Conservation (phyloP, 1,284 basidiomycete genomes). For the Malassezia cuniculi region DNA sequence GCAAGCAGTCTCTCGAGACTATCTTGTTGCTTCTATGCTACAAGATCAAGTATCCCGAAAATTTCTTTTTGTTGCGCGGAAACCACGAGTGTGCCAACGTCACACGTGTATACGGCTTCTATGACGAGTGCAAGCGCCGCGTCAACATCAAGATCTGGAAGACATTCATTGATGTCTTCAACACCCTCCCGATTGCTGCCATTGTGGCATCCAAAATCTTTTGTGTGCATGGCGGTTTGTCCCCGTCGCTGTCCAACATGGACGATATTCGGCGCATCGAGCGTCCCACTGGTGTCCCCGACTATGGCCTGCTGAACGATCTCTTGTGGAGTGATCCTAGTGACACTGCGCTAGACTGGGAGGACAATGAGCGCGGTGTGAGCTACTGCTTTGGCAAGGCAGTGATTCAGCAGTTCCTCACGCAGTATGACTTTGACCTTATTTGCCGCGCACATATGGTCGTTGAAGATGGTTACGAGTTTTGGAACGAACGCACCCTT, state of each 20-base stretch:
- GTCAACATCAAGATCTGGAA: slow-evolving; percentile 99
- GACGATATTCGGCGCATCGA: slow-evolving; percentile 98
- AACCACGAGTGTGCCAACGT: slow-evolving; percentile 99
- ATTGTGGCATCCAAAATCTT: slow-evolving; percentile 99
- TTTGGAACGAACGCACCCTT: slow-evolving; percentile 96
- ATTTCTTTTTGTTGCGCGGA: slow-evolving; percentile 93
- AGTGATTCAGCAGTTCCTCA: slow-evolving; percentile 89
- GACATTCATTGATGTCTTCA: slow-evolving; percentile 99
- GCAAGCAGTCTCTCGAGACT: slow-evolving; percentile 95
- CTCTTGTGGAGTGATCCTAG: slow-evolving; percentile 96
- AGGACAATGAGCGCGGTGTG: slow-evolving; percentile 98
- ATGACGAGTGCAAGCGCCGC: slow-evolving; percentile 98
- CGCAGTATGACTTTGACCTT: slow-evolving; percentile 79
- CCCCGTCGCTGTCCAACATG: slow-evolving; percentile 93
- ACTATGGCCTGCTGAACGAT: slow-evolving; percentile 94
- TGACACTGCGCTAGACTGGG: slow-evolving; percentile 95
- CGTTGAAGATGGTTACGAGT: slow-evolving; percentile 92
- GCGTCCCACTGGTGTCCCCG: slow-evolving; percentile 96
- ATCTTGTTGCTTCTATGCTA: slow-evolving; percentile 92
- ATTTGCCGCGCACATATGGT: slow-evolving; percentile 99
- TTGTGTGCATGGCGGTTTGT: slow-evolving; percentile 95
- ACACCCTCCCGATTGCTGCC: slow-evolving; percentile 93
- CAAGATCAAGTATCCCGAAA: slow-evolving; percentile 95
- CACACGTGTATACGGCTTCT: slow-evolving; percentile 98
- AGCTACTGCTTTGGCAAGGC: slow-evolving; percentile 98